A percentile compares a stretch with the other conserved stretches of the same genome.
Conservation (phyloP, 2,329 filamentous ascomycete genomes). For the Pseudomassariella vexata region DNA sequence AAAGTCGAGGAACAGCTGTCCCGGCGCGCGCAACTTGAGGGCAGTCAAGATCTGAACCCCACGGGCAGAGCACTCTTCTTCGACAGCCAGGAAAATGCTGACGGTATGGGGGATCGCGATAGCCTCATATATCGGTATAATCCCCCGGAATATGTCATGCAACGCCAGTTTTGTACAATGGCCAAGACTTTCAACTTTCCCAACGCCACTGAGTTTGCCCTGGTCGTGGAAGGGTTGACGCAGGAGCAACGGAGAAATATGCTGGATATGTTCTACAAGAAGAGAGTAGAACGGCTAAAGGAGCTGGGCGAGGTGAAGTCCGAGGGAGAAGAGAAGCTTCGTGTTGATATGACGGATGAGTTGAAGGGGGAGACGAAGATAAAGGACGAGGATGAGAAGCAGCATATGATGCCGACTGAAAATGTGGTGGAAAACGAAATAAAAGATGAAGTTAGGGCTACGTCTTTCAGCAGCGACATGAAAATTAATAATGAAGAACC, state of each 20-base stretch:
- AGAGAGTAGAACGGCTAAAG: constrained; percentile 49
- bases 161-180: constrained; percentile 88
- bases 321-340: constrained; percentile 6
- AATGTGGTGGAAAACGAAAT: constrained; percentile 1
- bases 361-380: constrained; percentile 4
- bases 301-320: constrained; percentile 18
- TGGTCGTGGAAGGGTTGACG: constrained; percentile 87
- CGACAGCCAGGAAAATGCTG: constrained; percentile 34
- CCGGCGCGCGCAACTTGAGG: constrained; percentile 62
- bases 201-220: constrained; percentile 75
- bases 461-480: not conserved
- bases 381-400: too few species aligned
- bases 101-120: constrained; percentile 13
- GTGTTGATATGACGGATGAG: constrained; percentile 3
- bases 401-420: too few species aligned
- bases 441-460: constrained; percentile 10
- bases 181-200: constrained; percentile 71
- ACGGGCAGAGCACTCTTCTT: constrained; percentile 54
- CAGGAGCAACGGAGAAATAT: constrained; percentile 74
- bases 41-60: constrained; percentile 37
- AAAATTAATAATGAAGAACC: constrained; percentile 9
- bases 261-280: constrained; percentile 74
- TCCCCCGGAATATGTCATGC: constrained; percentile 67
- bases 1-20: constrained; percentile 84
- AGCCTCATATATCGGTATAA: constrained; percentile 51